Base-by-base conservation (phyloP, 2,329 filamentous ascomycete genomes). In the Chrysoporthe austroafricana region DNA sequence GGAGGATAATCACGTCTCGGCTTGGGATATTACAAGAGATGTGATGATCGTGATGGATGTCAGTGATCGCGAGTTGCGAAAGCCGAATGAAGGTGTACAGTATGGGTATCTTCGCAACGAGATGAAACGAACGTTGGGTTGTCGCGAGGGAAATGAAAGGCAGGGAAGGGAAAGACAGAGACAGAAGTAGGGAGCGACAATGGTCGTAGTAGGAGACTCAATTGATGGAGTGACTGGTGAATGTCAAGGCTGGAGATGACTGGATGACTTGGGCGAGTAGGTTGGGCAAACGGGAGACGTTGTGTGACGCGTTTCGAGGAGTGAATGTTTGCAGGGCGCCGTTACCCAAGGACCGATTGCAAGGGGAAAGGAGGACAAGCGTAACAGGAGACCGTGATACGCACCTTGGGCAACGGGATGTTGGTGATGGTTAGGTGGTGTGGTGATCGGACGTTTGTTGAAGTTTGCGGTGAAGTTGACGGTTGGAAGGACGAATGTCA, bases 261-360 rank as follows among this genome's bases (percentile, higher is more conserved):
- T 68, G 62, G 65, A 16, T 52, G 60, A n/a, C 7, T 42, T 54
- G 59, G 54, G 48, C 59, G 63, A 68, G 66, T 16, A 39, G 8
- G 62, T 58, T 54, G 66, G 66, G 63, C 66, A 69, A 62, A 69
- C 66, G 54, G 63, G 63, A 66, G 66, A 62, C 50, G 50, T 42
- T 62, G 69, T 70, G 63, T 46, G 69, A 70, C 69, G 57, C 69
- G 63, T 66, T 64, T 64, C 62, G 69, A 66, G 44, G 61, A 70
- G 56, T 39, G n/a, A 57, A 43, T 66, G 66, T 69, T 70, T 69
- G 69, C 69, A 66, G 54, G 26, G 50, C 61, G 36, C 52, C 50
- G 69, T 70, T 62, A 69, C 69, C 64, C 69, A 66, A 59, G 32
- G 36, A 58, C 26, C 43, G 42, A 61, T 62, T 44, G 52, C 61